These are phyloP conservation scores for Chimonanthus salicifolius DNA, from an alignment of 164 flowering plant species.

Conservation along the genomic window DNA sequence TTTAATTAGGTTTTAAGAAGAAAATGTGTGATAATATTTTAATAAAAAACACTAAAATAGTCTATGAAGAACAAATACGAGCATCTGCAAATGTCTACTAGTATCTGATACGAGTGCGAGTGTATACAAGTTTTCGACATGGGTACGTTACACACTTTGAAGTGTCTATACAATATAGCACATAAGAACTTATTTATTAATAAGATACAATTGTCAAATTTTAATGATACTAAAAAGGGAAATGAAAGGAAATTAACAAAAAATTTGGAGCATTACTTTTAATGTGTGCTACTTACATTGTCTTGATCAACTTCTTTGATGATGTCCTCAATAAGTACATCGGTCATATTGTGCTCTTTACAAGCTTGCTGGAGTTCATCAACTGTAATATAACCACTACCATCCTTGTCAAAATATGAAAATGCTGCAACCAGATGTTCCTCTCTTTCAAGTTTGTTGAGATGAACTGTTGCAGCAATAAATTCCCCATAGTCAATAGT, in stretches of 20 bases:
- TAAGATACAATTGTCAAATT: neutral
- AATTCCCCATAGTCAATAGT: slow-evolving; percentile 96
- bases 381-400: slow-evolving; percentile 53
- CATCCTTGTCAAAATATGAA: slow-evolving; percentile 47
- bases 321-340: slow-evolving; percentile 75
- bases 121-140: too few relatives aligned
- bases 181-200: too few relatives aligned
- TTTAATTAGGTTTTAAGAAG: too few relatives aligned
- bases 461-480: slow-evolving; percentile 90
- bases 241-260: neutral
- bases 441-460: slow-evolving; percentile 92
- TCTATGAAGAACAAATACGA: too few relatives aligned
- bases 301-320: slow-evolving; percentile 96
- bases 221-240: neutral
- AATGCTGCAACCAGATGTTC: slow-evolving; percentile 95
- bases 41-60: neutral
- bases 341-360: slow-evolving; percentile 77
- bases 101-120: too few relatives aligned
- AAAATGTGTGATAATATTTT: too few relatives aligned
- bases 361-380: slow-evolving; percentile 98
- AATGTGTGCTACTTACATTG: slow-evolving; percentile 49
- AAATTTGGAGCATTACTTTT: neutral
- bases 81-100: too few relatives aligned
- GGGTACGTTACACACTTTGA: too few relatives aligned
- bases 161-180: too few relatives aligned